These are phyloP conservation scores for Teratosphaeria zuluensis DNA, from an alignment of 2,329 filamentous ascomycete genomes.

Conservation along the genomic window DNA sequence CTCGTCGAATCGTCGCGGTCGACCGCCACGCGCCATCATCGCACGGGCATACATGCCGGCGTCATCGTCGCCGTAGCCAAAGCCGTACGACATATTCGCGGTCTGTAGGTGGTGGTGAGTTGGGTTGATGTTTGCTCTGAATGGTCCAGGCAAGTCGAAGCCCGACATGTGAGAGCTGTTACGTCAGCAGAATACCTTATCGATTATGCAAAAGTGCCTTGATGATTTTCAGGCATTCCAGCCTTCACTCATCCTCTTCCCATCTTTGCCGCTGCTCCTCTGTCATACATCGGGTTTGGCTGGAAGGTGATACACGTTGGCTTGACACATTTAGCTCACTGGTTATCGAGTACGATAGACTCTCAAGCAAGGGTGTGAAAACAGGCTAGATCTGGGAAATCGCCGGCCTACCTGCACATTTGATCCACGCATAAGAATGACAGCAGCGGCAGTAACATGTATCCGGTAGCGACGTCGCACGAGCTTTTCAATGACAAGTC, in stretches of 20 bases:
- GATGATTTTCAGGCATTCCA: too few relatives aligned
- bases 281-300: too few relatives aligned
- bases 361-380: not conserved
- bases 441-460: not conserved
- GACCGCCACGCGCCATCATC: constrained; percentile 42
- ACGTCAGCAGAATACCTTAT: not conserved
- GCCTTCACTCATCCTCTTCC: too few relatives aligned
- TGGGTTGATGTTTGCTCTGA: not conserved
- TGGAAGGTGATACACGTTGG: too few relatives aligned
- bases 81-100: constrained; percentile 25
- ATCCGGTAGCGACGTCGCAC: not conserved
- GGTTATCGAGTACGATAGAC: too few relatives aligned
- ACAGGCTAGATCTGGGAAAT: not conserved
- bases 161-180: not conserved
- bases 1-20: constrained; percentile 80
- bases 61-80: constrained; percentile 41
- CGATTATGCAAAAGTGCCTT: too few relatives aligned
- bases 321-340: too few relatives aligned
- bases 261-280: too few relatives aligned
- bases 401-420: not conserved
- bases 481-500: not conserved
- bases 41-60: constrained; percentile 45
- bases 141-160: not conserved
- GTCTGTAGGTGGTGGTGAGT: not conserved
- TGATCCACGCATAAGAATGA: not conserved